These are phyloP conservation scores for Leccinum incarnatum DNA, from an alignment of 768 basidiomycete species.

Conservation along the genomic window DNA sequence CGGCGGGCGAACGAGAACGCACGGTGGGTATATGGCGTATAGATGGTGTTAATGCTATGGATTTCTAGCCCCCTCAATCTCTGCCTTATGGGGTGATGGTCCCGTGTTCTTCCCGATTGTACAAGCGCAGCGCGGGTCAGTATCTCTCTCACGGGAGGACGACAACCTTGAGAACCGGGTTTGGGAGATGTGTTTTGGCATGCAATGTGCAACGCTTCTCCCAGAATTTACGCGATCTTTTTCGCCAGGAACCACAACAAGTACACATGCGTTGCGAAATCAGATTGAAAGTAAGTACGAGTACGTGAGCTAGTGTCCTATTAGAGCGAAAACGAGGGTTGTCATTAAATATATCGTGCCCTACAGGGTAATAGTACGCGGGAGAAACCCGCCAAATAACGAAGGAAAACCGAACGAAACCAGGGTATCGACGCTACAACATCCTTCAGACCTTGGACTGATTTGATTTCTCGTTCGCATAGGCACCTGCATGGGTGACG, in stretches of 20 bases:
- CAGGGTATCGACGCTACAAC: neutral
- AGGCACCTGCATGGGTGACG: neutral
- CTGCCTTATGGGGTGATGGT: too few relatives aligned
- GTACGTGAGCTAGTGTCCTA: neutral
- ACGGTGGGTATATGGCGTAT: conserved; percentile 51
- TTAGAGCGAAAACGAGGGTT: too few relatives aligned
- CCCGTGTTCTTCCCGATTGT: too few relatives aligned
- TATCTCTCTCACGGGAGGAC: too few relatives aligned
- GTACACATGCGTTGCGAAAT: neutral
- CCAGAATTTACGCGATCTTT: too few relatives aligned
- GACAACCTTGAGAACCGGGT: too few relatives aligned
- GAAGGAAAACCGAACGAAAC: neutral
- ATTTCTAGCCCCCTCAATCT: neutral
- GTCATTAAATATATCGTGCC: neutral
- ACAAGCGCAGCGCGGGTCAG: too few relatives aligned
- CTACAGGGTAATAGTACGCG: neutral
- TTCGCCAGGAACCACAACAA: too few relatives aligned
- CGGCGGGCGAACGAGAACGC: conserved; percentile 64
- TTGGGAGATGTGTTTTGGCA: too few relatives aligned
- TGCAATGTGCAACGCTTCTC: too few relatives aligned
- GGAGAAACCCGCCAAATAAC: neutral
- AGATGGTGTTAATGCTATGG: neutral
- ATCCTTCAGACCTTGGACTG: conserved; percentile 8
- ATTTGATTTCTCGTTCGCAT: neutral
- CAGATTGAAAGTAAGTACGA: neutral